phyloP scores from a whole-genome alignment of 345 rosid genomes.

The Physaria fendleri region DNA sequence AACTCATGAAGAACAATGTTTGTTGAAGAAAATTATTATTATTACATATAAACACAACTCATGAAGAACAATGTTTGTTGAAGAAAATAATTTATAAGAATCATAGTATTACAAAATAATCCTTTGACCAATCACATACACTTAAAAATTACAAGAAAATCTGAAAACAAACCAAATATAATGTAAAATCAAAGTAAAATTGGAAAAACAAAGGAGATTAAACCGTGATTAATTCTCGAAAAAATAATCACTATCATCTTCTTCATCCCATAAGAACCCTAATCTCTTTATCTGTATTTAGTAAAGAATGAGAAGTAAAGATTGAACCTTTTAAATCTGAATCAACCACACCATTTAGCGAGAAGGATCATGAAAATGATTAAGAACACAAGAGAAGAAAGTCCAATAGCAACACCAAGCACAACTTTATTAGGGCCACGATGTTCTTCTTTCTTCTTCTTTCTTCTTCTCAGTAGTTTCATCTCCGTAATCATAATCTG shows the following conservation, averaged over 20 bases:
- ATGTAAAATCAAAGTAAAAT: slow-evolving; percentile 11
- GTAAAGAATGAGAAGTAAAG: slow-evolving; percentile 6
- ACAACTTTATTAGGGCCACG: slow-evolving; percentile 86
- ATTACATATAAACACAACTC: slow-evolving; percentile 22
- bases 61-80: slow-evolving; percentile 4
- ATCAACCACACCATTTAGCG: slow-evolving; percentile 69
- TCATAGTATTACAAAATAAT: slow-evolving; percentile 26
- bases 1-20: neutral
- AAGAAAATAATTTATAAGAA: slow-evolving; percentile 23
- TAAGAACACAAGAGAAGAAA: slow-evolving; percentile 77
- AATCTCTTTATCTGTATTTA: slow-evolving; percentile 4
- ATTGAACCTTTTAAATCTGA: neutral
- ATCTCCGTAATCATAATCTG: slow-evolving; percentile 45
- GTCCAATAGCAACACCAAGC: slow-evolving; percentile 81
- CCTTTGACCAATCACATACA: slow-evolving; percentile 12
- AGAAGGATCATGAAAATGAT: slow-evolving; percentile 74
- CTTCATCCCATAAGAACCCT: slow-evolving; percentile 19
- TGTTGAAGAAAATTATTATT: slow-evolving; percentile 18
- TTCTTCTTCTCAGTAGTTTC: slow-evolving; percentile 37
- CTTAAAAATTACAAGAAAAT: slow-evolving; percentile 12
- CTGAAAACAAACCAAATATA: neutral
- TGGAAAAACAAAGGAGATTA: neutral
- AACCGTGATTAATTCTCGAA: slow-evolving; percentile 23
- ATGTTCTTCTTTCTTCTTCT: slow-evolving; percentile 34
- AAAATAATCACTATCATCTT: slow-evolving; percentile 4